Conservation (phyloP, 768 basidiomycete genomes). For the Tricholoma hemisulphureum region DNA sequence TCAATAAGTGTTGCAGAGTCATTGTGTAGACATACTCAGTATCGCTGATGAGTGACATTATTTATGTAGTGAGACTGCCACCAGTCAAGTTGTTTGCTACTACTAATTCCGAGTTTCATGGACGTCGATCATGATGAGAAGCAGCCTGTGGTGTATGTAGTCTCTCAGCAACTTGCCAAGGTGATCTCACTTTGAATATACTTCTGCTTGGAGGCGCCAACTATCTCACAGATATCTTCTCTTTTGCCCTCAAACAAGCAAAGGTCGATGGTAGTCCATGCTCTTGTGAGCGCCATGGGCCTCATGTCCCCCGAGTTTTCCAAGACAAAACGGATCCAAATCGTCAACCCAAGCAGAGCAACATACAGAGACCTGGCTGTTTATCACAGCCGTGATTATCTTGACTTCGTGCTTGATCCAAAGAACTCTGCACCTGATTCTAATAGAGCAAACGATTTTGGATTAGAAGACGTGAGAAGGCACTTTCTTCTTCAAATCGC, state of each 20-base stretch:
- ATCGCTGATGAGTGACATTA: conserved; percentile 65
- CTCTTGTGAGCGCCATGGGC: conserved; percentile 53
- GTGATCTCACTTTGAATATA: background rate
- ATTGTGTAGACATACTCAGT: conserved; percentile 45
- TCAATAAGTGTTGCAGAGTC: background rate
- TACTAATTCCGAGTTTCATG: background rate
- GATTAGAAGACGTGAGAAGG: conserved; percentile 34
- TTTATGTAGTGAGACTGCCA: too few relatives aligned
- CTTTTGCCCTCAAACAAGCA: conserved; percentile 69
- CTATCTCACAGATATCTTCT: conserved; percentile 35
- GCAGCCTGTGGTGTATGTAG: conserved; percentile 1
- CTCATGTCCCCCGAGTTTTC: conserved; percentile 38
- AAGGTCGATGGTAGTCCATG: conserved; percentile 65
- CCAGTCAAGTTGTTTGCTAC: too few relatives aligned
- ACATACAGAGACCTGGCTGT: conserved; percentile 53
- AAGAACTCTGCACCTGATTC: conserved; percentile 19
- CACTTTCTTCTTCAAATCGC: background rate
- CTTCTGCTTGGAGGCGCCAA: background rate
- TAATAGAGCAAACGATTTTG: conserved; percentile 30
- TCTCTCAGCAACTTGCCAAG: conserved; percentile 3
- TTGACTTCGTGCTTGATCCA: conserved; percentile 54
- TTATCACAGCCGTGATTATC: conserved; percentile 73
- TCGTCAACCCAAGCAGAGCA: conserved; percentile 56
- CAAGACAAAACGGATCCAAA: conserved; percentile 31
- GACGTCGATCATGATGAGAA: too few relatives aligned